Percentiles rank a stretch among this genome's conserved stretches.
phyloP scores from a whole-genome alignment of 2,329 filamentous ascomycete genomes.

The Talaromyces amestolkiae region DNA sequence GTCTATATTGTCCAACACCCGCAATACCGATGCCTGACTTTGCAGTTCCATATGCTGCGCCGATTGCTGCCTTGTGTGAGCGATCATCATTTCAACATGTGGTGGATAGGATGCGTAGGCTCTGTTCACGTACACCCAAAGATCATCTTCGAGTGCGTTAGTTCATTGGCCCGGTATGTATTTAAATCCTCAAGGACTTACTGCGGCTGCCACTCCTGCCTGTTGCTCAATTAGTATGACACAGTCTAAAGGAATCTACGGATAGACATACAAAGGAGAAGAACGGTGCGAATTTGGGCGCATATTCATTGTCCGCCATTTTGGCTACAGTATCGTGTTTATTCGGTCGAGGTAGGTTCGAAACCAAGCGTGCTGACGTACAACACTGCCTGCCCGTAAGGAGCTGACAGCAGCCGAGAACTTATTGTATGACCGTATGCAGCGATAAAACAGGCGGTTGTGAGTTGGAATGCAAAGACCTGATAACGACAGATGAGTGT shows the following conservation, averaged over 20 bases:
- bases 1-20: constrained; percentile 63
- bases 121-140: constrained; percentile 48
- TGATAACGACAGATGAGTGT: neutral
- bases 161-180: constrained; percentile 18
- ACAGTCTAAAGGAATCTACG: neutral
- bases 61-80: constrained; percentile 50
- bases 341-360: constrained; percentile 11
- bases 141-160: constrained; percentile 46
- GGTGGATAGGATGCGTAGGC: constrained; percentile 8
- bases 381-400: neutral
- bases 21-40: constrained; percentile 68
- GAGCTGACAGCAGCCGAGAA: neutral
- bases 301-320: constrained; percentile 50
- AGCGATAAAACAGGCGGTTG: neutral
- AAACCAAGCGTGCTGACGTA: neutral
- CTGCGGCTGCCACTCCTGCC: constrained; percentile 51
- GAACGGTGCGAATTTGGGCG: constrained; percentile 66
- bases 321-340: constrained; percentile 22
- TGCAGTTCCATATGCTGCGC: constrained; percentile 66
- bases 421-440: too few relatives aligned
- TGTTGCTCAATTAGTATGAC: constrained; percentile 24
- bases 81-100: constrained; percentile 22
- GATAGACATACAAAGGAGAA: constrained; percentile 60
- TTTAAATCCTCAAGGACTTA: constrained; percentile 31
- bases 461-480: neutral